Evolutionary conservation across 768 basidiomycete species (phyloP).

Genomic region (Zangia roseola): DNA sequence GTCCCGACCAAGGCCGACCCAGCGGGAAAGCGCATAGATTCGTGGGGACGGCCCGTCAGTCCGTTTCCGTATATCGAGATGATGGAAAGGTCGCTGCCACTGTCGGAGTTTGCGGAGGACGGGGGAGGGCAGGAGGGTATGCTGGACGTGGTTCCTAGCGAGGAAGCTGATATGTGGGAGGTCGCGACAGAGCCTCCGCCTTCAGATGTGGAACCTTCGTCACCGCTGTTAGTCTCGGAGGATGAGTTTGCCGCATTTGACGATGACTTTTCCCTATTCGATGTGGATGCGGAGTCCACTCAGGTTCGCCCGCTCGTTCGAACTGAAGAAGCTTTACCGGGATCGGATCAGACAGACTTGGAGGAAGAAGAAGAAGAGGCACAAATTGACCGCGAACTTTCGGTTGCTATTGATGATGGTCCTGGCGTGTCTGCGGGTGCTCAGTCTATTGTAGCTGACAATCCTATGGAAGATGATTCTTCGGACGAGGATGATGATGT

Average conservation of each 20-base stretch:
- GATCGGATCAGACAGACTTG: conserved; percentile 13
- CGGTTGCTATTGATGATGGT: conserved; percentile 27
- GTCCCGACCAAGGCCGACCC: conserved; percentile 68
- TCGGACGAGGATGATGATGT: conserved; percentile 32
- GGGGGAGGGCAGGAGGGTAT: not conserved
- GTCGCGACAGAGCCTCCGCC: conserved; percentile 20
- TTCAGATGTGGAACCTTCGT: conserved; percentile 14
- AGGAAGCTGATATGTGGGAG: conserved; percentile 18
- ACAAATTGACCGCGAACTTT: conserved; percentile 37
- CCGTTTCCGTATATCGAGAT: conserved; percentile 52
- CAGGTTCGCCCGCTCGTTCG: conserved; percentile 3
- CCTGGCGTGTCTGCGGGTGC: not conserved
- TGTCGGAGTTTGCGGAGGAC: conserved; percentile 11
- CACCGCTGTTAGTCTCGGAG: conserved; percentile 6
- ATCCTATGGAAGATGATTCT: conserved; percentile 12
- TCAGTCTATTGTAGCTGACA: not conserved
- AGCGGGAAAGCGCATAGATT: conserved; percentile 47
- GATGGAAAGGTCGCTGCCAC: conserved; percentile 28
- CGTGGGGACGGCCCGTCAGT: conserved; percentile 71
- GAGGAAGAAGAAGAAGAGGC: conserved; percentile 33
- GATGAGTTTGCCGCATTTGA: conserved; percentile 21
- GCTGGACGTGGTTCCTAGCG: not conserved
- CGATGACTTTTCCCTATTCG: conserved; percentile 16
- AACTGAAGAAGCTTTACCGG: not conserved
- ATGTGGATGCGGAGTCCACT: conserved; percentile 16